Base-by-base conservation (phyloP, 1,284 basidiomycete species). In the Tilletia walkeri region DNA sequence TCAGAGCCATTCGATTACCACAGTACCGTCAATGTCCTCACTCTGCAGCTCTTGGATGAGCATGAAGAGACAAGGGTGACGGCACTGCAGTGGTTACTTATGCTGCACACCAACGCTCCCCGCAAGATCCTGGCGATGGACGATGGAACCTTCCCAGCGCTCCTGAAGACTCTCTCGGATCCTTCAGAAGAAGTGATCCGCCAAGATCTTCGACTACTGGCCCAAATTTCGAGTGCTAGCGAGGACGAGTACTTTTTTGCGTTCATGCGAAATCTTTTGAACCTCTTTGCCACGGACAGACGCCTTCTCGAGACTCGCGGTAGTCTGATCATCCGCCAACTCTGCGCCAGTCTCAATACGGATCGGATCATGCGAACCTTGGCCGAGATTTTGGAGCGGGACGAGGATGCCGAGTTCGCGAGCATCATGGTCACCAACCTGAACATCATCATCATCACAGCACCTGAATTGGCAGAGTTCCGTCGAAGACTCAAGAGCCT, bases 341-440 rank as follows among this genome's bases (percentile, higher is more conserved):
- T 99, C 5, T 99, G 96, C 82, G 85, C 95, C 50, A 93, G 94
- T 80, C 88, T 99, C 69, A 96, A 95, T 81, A 94, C 95, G 0
- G 96, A 99, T 84, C 88, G 91, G 76, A 98, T 99, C 82, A 99
- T 97, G 84, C 88, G 92, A 69, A 93, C 94, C 0, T 92, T 98
- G 78, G 95, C 96, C 0, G 95, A 98, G 85, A 94, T 99, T 67
- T 85, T 99, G 73, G 96, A 99, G 86, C 94, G 94, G 83, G 95
- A 99, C 86, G 95, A 98, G 90, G 95, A 98, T 83, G 88, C 98
- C 66, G 95, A 98, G 83, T 98, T 98, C 84, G 94, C 95, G 1
- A 93, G 93, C 80, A 92, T 93, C 76, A 98, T 99, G 86, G 93
- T 98, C 5, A 93, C 97, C 85, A 98, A 98, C 84, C 86, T 99